phyloP scores from a whole-genome alignment of 371 early-diverging fungal species.

The Actinomucor elegans region DNA sequence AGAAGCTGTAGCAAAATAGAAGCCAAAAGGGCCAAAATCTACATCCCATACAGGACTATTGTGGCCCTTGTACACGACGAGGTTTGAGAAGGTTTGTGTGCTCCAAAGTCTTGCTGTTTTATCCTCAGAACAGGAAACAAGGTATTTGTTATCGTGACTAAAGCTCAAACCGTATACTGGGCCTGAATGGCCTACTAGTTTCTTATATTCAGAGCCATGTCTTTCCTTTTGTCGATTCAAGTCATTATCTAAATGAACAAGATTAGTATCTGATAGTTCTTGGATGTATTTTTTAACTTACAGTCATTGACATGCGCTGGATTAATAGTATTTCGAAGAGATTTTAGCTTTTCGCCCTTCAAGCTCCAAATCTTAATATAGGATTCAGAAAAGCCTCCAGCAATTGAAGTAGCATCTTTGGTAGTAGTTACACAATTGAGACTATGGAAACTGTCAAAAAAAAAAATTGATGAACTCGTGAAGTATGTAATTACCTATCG shows the following conservation, averaged over 20 bases:
- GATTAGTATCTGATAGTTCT: neutral
- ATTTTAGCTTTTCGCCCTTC: slow-evolving; percentile 63
- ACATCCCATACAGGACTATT: slow-evolving; percentile 98
- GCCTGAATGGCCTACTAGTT: slow-evolving; percentile 95
- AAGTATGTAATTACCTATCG: slow-evolving; percentile 51
- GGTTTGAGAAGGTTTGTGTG: slow-evolving; percentile 84
- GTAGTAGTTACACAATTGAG: slow-evolving; percentile 73
- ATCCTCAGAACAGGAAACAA: slow-evolving; percentile 96
- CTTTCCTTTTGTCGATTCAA: slow-evolving; percentile 53
- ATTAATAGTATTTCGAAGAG: slow-evolving; percentile 58
- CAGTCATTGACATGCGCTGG: slow-evolving; percentile 58
- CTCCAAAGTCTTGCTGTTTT: slow-evolving; percentile 97
- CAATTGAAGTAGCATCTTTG: slow-evolving; percentile 71
- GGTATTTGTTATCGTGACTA: slow-evolving; percentile 84
- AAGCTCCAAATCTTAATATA: slow-evolving; percentile 85
- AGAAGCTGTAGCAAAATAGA: slow-evolving; percentile 97
- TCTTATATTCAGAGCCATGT: slow-evolving; percentile 58
- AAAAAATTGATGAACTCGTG: neutral
- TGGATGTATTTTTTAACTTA: slow-evolving; percentile 7
- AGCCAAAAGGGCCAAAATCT: slow-evolving; percentile 85
- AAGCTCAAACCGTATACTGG: slow-evolving; percentile 94
- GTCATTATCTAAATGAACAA: slow-evolving; percentile 39
- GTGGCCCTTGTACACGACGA: slow-evolving; percentile 97
- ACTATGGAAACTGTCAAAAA: slow-evolving; percentile 16
- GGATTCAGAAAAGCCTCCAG: slow-evolving; percentile 86